Conservation (phyloP, 805 yeast species). For the Ogataea ganodermae region DNA sequence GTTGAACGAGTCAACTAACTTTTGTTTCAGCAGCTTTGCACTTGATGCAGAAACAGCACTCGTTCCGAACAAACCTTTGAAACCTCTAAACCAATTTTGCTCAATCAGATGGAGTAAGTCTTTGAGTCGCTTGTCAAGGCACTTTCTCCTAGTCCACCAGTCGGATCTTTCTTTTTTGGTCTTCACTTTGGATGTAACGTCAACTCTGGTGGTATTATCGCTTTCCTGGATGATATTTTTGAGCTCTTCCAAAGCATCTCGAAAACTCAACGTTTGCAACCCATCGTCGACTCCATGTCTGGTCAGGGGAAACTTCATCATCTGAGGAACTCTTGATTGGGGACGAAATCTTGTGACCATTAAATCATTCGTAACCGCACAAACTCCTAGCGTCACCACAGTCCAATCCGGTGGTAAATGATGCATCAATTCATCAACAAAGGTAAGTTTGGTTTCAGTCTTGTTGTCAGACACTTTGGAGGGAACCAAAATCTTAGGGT, state of each 20-base stretch:
- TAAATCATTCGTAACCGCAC: conserved; percentile 59
- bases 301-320: conserved; percentile 59
- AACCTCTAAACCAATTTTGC: conserved; percentile 75
- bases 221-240: conserved; percentile 58
- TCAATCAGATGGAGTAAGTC: conserved; percentile 61
- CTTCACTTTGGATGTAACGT: conserved; percentile 51
- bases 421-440: conserved; percentile 12
- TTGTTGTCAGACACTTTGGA: neutral
- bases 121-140: conserved; percentile 57
- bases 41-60: conserved; percentile 28
- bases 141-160: conserved; percentile 80
- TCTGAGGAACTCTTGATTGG: conserved; percentile 32
- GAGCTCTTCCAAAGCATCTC: conserved; percentile 39
- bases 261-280: neutral
- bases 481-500: conserved; percentile 23
- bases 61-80: conserved; percentile 59
- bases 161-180: conserved; percentile 59
- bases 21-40: conserved; percentile 37
- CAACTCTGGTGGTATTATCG: conserved; percentile 57
- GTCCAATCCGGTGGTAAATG: conserved; percentile 54
- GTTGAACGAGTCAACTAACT: conserved; percentile 43
- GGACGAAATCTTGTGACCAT: conserved; percentile 36
- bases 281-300: conserved; percentile 36
- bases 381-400: conserved; percentile 61
- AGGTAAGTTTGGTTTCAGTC: neutral